Conservation (phyloP, 2,329 filamentous ascomycete genomes). For the Colletotrichum neosansevieriae region DNA sequence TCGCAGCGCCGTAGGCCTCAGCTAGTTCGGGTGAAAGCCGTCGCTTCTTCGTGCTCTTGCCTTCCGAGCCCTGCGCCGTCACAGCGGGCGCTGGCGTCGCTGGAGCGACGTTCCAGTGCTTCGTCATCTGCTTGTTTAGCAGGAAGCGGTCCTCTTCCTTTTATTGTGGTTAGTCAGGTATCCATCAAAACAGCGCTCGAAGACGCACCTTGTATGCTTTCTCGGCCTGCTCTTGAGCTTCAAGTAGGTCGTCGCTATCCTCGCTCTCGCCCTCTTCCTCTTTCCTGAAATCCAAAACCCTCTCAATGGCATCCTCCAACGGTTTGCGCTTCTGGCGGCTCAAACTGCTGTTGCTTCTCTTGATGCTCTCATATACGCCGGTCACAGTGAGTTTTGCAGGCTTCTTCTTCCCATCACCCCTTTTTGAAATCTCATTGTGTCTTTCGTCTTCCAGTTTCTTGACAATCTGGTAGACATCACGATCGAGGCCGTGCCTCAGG, state of each 20-base stretch:
- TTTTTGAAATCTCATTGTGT: constrained; percentile 68
- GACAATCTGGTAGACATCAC: constrained; percentile 83
- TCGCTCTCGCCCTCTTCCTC: constrained; percentile 70
- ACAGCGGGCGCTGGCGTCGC: constrained; percentile 18
- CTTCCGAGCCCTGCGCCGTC: constrained; percentile 35
- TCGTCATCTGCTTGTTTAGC: constrained; percentile 57
- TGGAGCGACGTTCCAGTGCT: constrained; percentile 51
- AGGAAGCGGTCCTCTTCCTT: constrained; percentile 53
- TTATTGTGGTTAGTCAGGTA: not conserved
- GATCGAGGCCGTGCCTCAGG: constrained; percentile 70
- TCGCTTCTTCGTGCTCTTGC: constrained; percentile 44
- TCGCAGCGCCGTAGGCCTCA: constrained; percentile 33
- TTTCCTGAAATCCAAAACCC: constrained; percentile 80
- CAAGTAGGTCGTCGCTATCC: constrained; percentile 64
- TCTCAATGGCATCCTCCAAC: constrained; percentile 87
- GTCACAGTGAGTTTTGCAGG: constrained; percentile 63
- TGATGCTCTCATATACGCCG: constrained; percentile 78
- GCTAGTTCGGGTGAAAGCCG: constrained; percentile 36
- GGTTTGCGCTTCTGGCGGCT: constrained; percentile 84
- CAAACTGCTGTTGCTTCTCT: constrained; percentile 87
- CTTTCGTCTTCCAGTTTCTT: constrained; percentile 76
- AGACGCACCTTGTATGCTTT: constrained; percentile 41
- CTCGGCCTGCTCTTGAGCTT: constrained; percentile 44
- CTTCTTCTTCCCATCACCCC: constrained; percentile 53
- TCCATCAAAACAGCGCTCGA: not conserved